Evolutionary conservation across 164 flowering plant species (phyloP), one percentile per base, ranked within the genome.

Genomic region (Stephania japonica): DNA sequence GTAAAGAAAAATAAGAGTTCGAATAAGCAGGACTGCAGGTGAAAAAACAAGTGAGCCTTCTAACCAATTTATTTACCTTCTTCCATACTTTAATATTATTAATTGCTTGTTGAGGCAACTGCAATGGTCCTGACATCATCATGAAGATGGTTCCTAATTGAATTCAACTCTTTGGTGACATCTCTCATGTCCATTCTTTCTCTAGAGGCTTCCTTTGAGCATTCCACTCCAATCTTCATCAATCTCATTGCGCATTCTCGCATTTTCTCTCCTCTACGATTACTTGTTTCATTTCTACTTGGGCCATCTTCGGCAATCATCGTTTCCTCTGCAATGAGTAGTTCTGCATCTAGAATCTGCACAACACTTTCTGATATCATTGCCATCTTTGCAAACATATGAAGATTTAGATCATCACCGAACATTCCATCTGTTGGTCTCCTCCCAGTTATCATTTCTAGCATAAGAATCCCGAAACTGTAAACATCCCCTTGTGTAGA

Each of bases 381-480:
- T 9, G 49, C 49, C 49, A 42, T 69, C 23, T 49, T 49, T 6
- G 61, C 21, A 47, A 42, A 72, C 9, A 13, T 47, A 43, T 72
- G 74, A 65, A 72, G 68, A 61, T 44, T 65, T 41, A 63, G 18
- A 44, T 68, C 74, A 44, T 72, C 68, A 18, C 25, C 44, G 23
- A 72, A 72, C 74, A 72, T 72, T 8, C 50, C 43, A 61, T 71
- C 70, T 1, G 72, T 68, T 10, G 75, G 80, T 23, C 78, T 71
- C 19, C 59, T 78, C n/a, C 80, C 72, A 2, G 74, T 71, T n/a
- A 78, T 61, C 72, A 75, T 72, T 65, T 75, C 80, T 25, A 78
- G 23, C 27, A 75, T 42, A 13, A 78, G 68, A 27, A 78, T 74
- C 13, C 77, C 77, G 23, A 65, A 78, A 44, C 77, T 74, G 68